phyloP scores from a whole-genome alignment of 225 moss, liverwort and hornwort genomes.

The Sphagnum tenellum region DNA sequence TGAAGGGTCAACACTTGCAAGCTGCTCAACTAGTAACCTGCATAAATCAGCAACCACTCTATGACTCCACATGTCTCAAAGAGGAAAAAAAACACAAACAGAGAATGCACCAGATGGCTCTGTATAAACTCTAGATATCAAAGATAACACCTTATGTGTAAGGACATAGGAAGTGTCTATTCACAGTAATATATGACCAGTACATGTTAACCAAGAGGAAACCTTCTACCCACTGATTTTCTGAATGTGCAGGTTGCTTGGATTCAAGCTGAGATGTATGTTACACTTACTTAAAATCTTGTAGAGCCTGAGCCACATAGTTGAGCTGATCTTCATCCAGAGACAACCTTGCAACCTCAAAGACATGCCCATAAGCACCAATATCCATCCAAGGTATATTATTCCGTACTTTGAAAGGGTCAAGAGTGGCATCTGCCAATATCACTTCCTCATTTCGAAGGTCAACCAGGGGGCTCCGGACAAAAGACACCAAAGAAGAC shows the following conservation, averaged over 20 bases:
- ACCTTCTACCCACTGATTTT: not conserved
- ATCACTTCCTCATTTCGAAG: constrained; percentile 35
- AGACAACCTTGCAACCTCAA: constrained; percentile 70
- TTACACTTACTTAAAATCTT: constrained; percentile 39
- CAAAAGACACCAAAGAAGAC: constrained; percentile 57
- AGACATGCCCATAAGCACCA: constrained; percentile 40
- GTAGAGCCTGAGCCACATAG: constrained; percentile 55
- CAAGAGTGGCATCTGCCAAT: constrained; percentile 42
- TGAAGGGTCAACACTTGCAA: constrained; percentile 58
- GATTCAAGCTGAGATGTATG: too few species aligned
- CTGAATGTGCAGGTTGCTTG: too few species aligned
- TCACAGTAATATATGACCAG: not conserved
- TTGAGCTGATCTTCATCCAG: constrained; percentile 68
- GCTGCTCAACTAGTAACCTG: constrained; percentile 67
- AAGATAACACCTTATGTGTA: not conserved
- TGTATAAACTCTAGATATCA: not conserved
- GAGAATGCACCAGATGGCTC: not conserved
- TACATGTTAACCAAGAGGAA: not conserved
- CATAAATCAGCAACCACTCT: not conserved
- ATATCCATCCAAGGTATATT: constrained; percentile 60
- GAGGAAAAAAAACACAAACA: not conserved
- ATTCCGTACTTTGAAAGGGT: constrained; percentile 23
- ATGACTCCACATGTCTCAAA: not conserved
- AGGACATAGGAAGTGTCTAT: not conserved
- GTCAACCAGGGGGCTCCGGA: constrained; percentile 64